These are phyloP conservation scores for Filobasidium uniguttulatum DNA, from an alignment of 1,284 basidiomycete genomes.

Conservation along the genomic window DNA sequence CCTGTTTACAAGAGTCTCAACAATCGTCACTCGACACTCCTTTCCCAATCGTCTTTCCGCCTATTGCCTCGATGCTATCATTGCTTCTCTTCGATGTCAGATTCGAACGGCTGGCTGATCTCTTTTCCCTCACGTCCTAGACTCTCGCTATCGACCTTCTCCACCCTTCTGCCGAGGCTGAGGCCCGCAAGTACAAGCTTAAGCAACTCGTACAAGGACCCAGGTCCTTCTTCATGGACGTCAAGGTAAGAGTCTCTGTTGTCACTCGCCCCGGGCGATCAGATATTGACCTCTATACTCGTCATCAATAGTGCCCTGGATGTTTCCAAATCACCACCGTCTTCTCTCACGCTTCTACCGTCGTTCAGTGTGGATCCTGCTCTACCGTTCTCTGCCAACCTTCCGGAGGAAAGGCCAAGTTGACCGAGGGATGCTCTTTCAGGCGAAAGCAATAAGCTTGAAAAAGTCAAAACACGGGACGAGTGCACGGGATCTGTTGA, in stretches of 20 bases:
- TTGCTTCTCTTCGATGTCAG: no score
- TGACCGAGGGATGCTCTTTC: slow-evolving; percentile 59
- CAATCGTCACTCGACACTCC: no score
- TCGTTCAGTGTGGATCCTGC: slow-evolving; percentile 67
- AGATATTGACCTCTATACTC: neutral
- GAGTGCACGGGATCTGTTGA: no score
- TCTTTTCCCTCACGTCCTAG: slow-evolving; percentile 39
- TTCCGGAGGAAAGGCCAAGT: slow-evolving; percentile 93
- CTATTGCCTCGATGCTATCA: no score
- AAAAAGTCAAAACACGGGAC: no score
- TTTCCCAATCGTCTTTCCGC: no score
- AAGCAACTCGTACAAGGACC: slow-evolving; percentile 97
- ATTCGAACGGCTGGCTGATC: no score
- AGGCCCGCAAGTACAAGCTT: slow-evolving; percentile 91
- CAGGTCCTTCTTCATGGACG: slow-evolving; percentile 99
- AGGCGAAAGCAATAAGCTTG: slow-evolving; percentile 17
- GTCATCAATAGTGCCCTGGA: slow-evolving; percentile 63
- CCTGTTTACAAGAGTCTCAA: no score
- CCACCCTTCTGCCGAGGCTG: slow-evolving; percentile 79
- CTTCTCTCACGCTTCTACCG: slow-evolving; percentile 41
- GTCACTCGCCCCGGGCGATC: no score
- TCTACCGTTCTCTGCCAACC: slow-evolving; percentile 94
- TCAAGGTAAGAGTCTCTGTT: slow-evolving; percentile 56
- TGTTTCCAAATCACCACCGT: slow-evolving; percentile 42
- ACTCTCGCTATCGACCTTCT: slow-evolving; percentile 97